Evolutionary conservation across 1,284 basidiomycete species (phyloP), one percentile per base, ranked within the genome.

Genomic region (Hypsizygus ulmarius): DNA sequence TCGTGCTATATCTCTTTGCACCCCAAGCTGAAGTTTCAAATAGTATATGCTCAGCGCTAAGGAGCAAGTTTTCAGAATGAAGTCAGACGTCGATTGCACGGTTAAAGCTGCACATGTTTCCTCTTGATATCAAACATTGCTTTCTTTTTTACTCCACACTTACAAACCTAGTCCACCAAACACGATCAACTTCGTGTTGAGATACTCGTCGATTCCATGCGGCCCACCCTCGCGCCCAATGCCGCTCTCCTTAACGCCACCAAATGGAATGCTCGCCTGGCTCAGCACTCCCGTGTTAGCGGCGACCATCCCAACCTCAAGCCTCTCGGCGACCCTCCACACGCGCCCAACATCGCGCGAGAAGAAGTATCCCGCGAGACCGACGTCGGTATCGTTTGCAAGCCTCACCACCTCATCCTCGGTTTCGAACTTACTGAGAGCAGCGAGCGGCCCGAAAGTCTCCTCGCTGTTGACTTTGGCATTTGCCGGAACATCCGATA

Each of bases 251-350:
- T 93, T 93, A 40, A 95, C 72, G 11, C 97, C 97, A 34, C 97
- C 97, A 62, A 99, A 99, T 18, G 93, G 93, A 71, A 93, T 87
- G 11, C 76, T 75, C 35, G 88, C 86, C 66, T 90, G 85, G 45
- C 84, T 89, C 60, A 95, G 82, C 44, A 84, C 47, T 1, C 91
- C 91, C 0, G 92, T 93, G 69, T 97, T 97, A 32, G 81, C 77
- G 34, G 91, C 90, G 21, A 96, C 91, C 95, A 99, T 98, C 6
- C 97, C 97, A 3, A 94, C 92, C 68, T 99, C 92, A 38, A 99
- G 75, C 51, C 82, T 88, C 70, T 97, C 96, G n/a, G 94, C 93
- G n/a, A 99, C 94, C 38, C 96, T 81, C 91, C 93, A 98, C 49
- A 93, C 87, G 25, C 95, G 75, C 5, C 90, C 89, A 2, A 96